Percentiles rank a stretch among this genome's conserved stretches.
Evolutionary conservation across 192 early-diverging fungal species (phyloP).

Genomic region (Kappamyces sp.): DNA sequence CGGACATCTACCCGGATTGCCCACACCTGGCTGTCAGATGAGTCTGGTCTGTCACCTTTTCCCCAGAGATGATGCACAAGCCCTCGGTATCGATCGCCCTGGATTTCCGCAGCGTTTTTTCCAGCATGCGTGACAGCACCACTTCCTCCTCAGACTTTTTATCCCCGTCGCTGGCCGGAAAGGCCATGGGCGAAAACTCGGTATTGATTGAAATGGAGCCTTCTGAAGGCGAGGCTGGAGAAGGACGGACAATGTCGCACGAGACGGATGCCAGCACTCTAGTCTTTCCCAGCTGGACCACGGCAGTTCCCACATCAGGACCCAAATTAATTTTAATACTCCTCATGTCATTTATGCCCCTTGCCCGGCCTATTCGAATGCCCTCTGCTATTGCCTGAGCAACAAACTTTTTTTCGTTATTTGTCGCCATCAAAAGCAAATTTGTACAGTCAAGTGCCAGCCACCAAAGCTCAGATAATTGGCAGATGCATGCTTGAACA

Average conservation of each 20-base stretch:
- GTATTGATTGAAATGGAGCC: constrained; percentile 81
- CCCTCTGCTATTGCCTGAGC: too few relatives aligned
- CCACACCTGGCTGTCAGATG: constrained; percentile 60
- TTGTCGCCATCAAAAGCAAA: too few relatives aligned
- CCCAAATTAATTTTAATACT: constrained; percentile 59
- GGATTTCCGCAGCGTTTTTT: constrained; percentile 75
- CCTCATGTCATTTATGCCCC: too few relatives aligned
- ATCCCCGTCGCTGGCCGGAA: constrained; percentile 62
- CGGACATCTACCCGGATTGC: constrained; percentile 81
- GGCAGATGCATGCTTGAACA: too few relatives aligned
- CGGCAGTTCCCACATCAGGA: constrained; percentile 60
- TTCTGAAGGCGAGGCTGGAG: constrained; percentile 60
- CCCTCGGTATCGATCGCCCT: constrained; percentile 94
- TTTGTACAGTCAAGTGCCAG: too few relatives aligned
- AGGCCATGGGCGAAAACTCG: constrained; percentile 83
- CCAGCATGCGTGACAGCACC: constrained; percentile 74
- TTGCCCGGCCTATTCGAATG: too few relatives aligned
- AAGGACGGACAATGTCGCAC: constrained; percentile 54
- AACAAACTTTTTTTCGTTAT: too few relatives aligned
- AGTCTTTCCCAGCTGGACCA: constrained; percentile 81
- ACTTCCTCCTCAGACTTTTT: constrained; percentile 80
- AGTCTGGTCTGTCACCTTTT: constrained; percentile 57
- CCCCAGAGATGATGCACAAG: constrained; percentile 90
- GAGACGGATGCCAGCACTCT: constrained; percentile 44
- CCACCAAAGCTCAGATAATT: too few relatives aligned